These are phyloP conservation scores for Carex cristatella DNA, from an alignment of 176 grass and related monocot species.

Conservation along the genomic window DNA sequence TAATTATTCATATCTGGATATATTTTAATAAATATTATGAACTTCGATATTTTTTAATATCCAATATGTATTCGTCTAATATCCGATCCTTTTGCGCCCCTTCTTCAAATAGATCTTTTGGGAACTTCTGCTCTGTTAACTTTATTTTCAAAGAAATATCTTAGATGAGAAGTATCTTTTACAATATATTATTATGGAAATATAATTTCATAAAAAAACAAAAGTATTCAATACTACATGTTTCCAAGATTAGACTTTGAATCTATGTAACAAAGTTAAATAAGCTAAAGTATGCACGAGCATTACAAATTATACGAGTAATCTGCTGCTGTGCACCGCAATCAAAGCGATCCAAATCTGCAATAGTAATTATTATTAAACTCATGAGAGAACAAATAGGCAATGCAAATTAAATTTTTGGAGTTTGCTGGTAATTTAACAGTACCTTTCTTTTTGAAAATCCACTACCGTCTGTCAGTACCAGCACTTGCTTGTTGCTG, in stretches of 20 bases:
- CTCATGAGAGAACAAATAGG: not conserved
- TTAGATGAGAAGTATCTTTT: not conserved
- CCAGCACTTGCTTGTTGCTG: slow-evolving; percentile 63
- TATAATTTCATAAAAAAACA: not conserved
- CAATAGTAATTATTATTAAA: not conserved
- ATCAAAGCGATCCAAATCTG: not conserved
- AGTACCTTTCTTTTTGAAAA: slow-evolving; percentile 28
- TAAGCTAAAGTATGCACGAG: not conserved
- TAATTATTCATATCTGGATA: no score
- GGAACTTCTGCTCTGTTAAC: not conserved
- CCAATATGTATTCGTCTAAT: no score
- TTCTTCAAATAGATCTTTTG: not conserved
- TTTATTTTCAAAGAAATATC: not conserved
- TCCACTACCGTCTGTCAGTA: slow-evolving; percentile 44
- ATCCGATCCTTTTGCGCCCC: no score
- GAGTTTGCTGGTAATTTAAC: not conserved
- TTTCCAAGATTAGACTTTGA: not conserved
- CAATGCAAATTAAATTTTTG: not conserved
- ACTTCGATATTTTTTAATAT: no score
- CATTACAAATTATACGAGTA: not conserved
- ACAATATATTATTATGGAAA: slow-evolving; percentile 9
- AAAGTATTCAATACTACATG: not conserved
- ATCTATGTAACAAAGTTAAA: not conserved
- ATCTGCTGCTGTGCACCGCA: not conserved
- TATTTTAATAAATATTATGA: no score